Conservation (phyloP, 352 stramenopile species). For the Lagenidium sp. region DNA sequence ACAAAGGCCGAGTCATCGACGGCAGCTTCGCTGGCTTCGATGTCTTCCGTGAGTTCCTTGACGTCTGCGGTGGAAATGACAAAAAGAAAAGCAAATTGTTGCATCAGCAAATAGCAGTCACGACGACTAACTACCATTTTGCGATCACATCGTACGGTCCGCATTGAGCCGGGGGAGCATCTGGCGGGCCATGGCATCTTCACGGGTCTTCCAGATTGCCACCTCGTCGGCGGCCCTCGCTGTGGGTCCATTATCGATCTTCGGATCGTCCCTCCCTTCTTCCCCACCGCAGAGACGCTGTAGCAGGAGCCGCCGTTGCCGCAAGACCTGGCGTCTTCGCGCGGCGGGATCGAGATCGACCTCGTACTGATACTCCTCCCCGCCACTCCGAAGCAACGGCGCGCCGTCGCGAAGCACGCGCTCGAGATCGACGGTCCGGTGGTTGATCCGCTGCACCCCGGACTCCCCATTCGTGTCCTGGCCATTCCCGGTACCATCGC, state of each 20-base stretch:
- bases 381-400: slow-evolving; percentile 61
- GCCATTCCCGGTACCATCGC: too few relatives aligned
- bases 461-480: too few relatives aligned
- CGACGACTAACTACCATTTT: neutral
- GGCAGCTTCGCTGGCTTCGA: slow-evolving; percentile 29
- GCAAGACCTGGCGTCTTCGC: slow-evolving; percentile 35
- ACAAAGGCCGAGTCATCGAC: too few relatives aligned
- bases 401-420: slow-evolving; percentile 50
- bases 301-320: slow-evolving; percentile 59
- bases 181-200: slow-evolving; percentile 50
- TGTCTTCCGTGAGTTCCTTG: slow-evolving; percentile 66
- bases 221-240: slow-evolving; percentile 4
- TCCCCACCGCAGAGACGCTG: slow-evolving; percentile 59
- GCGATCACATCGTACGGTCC: slow-evolving; percentile 25
- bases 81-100: neutral
- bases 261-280: too few relatives aligned
- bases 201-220: slow-evolving; percentile 50
- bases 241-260: too few relatives aligned
- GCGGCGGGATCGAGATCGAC: slow-evolving; percentile 47
- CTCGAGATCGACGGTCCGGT: slow-evolving; percentile 44
- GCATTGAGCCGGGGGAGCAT: slow-evolving; percentile 57
- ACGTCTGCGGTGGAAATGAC: too few relatives aligned
- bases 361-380: slow-evolving; percentile 73
- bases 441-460: slow-evolving; percentile 35
- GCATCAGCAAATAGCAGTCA: too few relatives aligned